Base-by-base conservation (phyloP, 441 rosid species). In the Aleurites moluccanus region DNA sequence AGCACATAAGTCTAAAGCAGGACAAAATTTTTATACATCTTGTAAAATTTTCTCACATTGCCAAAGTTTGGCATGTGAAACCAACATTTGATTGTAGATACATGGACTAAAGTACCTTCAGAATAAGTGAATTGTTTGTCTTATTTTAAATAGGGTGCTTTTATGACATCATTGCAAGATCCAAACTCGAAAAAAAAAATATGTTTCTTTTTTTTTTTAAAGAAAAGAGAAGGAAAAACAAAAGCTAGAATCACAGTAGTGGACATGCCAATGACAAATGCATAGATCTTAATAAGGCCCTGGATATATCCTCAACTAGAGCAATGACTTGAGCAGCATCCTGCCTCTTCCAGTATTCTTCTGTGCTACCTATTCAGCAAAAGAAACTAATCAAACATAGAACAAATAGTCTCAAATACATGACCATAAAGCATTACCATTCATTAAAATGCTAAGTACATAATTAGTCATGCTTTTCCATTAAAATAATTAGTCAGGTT, bases 241-340 rank as follows among this genome's bases (percentile, higher is more conserved):
- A 69, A 33, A 20, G 49, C 14, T 10, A 2, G 23, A 56, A 23
- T 21, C 30, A 21, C 3, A 56, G 30, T 21, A 55, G 4, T 13
- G 18, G 21, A 21, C 0, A 69, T 33, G 42, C 47, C 56, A 64
- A 55, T 59, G 20, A 55, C 28, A 56, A 11, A 62, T 38, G 60
- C 42, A 49, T 44, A 33, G 70, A 16, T 16, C 73, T 73, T 44
- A 72, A 57, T 10, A 75, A 67, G 35, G 73, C 15, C 23, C 35
- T 9, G 45, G 53, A 73, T 40, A 49, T 69, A 23, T 38, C 78
- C 91, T 89, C 87, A 86, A 94, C 99, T 73, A 81, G 89, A 87
- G 99, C 94, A 75, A 92, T 55, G 76, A 90, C 91, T 81, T 86
- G 86, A 74, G 99, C 97, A 3, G 98, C 99, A 78, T 95, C 99